Evolutionary conservation across 495 filamentous ascomycete species (phyloP), one percentile per base, ranked within the genome.

Genomic region (Daldinia grandis): DNA sequence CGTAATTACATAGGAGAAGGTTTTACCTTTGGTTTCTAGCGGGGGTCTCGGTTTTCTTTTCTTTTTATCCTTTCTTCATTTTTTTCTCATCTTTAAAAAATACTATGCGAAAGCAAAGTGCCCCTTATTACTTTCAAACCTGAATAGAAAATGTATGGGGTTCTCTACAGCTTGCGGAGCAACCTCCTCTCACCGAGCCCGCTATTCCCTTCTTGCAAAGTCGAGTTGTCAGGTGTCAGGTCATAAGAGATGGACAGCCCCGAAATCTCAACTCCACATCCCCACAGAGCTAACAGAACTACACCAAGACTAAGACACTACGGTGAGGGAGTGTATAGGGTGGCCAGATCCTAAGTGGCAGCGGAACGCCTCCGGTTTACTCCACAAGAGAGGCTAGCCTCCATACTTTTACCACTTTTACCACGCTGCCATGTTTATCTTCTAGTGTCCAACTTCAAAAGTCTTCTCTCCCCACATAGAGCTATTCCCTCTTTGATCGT

Each of bases 401-500:
- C 50, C 59, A 58, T 58, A 14, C 38, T 19, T 33, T 35, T 37
- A 55, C 47, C n/a, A n/a, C n/a, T n/a, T n/a, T n/a, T n/a, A n/a
- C n/a, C n/a, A n/a, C n/a, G n/a, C n/a, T n/a, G n/a, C n/a, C n/a
- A 8, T 8, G 8, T 30, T 21, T 14, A 14, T 19, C 47, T 31
- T n/a, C 56, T 58, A 58, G 31, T 47, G 25, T 40, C 37, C 31
- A 37, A 56, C 47, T 38, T 57, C 21, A 47, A 57, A 35, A n/a
- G 28, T 7, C 4, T 25, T 9, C 4, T 10, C 50, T 53, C 67
- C 67, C 61, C 67, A 64, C 67, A 40, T 49, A 55, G 28, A 35
- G 54, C 60, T 69, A 64, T 47, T 49, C 62, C 60, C 19, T 19
- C 19, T 60, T 61, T 54, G 38, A 47, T 56, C 61, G 67, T 69